Conservation (phyloP, 306 rosid genomes). For the Nissolia schottii region DNA sequence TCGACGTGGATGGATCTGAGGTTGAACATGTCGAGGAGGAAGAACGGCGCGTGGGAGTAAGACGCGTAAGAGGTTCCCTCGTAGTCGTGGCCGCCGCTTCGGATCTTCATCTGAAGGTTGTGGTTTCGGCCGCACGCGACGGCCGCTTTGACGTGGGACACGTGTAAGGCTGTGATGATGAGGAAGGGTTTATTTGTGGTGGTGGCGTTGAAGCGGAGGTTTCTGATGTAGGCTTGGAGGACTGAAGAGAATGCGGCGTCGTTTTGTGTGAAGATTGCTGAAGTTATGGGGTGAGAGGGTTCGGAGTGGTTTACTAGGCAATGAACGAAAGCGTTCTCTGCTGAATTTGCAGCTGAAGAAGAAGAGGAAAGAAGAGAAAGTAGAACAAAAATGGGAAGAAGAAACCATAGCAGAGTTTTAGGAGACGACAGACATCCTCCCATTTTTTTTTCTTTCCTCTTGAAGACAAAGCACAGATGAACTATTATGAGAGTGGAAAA, state of each 20-base stretch:
- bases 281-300: slow-evolving; percentile 33
- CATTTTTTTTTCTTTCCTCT: background rate
- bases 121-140: slow-evolving; percentile 39
- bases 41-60: slow-evolving; percentile 36
- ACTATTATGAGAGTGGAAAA: background rate
- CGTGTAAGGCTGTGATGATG: slow-evolving; percentile 42
- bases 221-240: slow-evolving; percentile 46
- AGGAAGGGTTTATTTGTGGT: slow-evolving; percentile 45
- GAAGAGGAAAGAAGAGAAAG: background rate
- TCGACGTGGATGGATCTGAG: slow-evolving; percentile 40
- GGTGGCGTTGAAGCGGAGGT: slow-evolving; percentile 59
- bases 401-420: background rate
- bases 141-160: slow-evolving; percentile 42
- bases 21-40: slow-evolving; percentile 56
- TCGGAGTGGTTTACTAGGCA: slow-evolving; percentile 34
- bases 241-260: slow-evolving; percentile 42
- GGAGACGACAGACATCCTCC: background rate
- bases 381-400: background rate
- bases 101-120: slow-evolving; percentile 41
- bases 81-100: slow-evolving; percentile 62
- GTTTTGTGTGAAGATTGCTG: slow-evolving; percentile 34
- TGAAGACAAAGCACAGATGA: background rate
- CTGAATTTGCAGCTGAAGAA: background rate
- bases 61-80: slow-evolving; percentile 51
- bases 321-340: slow-evolving; percentile 24